Evolutionary conservation across 352 stramenopile species (phyloP), one percentile per base, ranked within the genome.

Genomic region (Phytophthora quininea): DNA sequence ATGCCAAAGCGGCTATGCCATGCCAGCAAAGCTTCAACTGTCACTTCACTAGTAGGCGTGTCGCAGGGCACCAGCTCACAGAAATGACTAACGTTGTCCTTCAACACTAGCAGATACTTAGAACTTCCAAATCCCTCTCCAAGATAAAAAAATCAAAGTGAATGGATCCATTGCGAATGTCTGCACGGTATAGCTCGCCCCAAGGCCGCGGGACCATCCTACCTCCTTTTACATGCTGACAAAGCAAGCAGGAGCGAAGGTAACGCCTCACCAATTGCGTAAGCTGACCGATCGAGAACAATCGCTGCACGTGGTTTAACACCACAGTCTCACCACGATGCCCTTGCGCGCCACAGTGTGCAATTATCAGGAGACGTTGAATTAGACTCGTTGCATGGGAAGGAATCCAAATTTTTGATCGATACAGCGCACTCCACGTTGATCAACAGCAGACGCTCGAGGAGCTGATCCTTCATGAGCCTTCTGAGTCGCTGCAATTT

Each of bases 41-140:
- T 43, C 11, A 70, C 65, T 56, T 56, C 50, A 38, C 43, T 53
- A 19, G 51, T 49, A 35, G 62, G 27, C 1, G 47, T 19, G 32
- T 73, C 58, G 50, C 73, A 77, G 0, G 51, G 55, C 8, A 72
- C 53, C 3, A 76, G 33, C 50, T 76, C 60, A n/a, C 35, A 60
- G 52, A 62, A 76, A 54, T 81, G 69, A 3, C 55, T 73, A 3
- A 69, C 62, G 15, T 71, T 54, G 45, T 78, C 61, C 45, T 77
- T 77, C 24, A 77, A 27, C 0, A 76, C 62, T 2, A 82, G 55
- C 1, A 75, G 9, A 35, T 78, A 76, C 35, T 61, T 71, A 12
- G 45, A 46, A 47, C 32, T 57, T 4, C 33, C 50, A 46, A n/a
- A 57, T 9, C 50, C 50, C 10, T 57, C 50, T 32, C 50, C 50